Evolutionary conservation across 2,329 filamentous ascomycete species (phyloP).

Genomic region (Sphaerulina musiva): DNA sequence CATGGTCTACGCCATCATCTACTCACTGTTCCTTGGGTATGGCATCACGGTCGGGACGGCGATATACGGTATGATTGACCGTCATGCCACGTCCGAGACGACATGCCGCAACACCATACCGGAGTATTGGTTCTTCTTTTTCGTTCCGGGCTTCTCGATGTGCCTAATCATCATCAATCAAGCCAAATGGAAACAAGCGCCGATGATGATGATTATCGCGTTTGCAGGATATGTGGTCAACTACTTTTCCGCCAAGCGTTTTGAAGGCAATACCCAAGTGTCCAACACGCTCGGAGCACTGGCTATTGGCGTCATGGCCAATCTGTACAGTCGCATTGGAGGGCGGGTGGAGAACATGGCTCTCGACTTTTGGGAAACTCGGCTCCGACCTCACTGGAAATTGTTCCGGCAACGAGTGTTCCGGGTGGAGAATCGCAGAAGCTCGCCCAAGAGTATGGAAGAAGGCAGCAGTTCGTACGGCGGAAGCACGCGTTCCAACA

Average conservation of each 20-base stretch:
- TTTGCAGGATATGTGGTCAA: conserved; percentile 69
- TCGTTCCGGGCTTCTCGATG: conserved; percentile 66
- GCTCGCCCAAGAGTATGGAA: conserved; percentile 27
- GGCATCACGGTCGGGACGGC: conserved; percentile 48
- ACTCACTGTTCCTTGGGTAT: conserved; percentile 48
- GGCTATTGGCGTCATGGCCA: conserved; percentile 68
- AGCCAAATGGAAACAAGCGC: conserved; percentile 70
- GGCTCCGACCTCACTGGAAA: conserved; percentile 39
- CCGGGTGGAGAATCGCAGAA: conserved; percentile 13
- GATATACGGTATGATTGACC: conserved; percentile 45
- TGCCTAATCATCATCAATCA: conserved; percentile 75
- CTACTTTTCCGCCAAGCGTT: conserved; percentile 62
- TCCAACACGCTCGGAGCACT: conserved; percentile 72
- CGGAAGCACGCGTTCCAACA: not conserved
- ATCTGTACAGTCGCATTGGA: conserved; percentile 67
- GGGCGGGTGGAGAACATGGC: conserved; percentile 51
- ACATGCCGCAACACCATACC: conserved; percentile 43
- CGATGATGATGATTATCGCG: conserved; percentile 68
- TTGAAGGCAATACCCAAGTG: conserved; percentile 65
- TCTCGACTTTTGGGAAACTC: conserved; percentile 50
- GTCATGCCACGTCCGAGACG: conserved; percentile 41
- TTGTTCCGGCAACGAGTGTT: conserved; percentile 29
- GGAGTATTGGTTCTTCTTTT: conserved; percentile 57
- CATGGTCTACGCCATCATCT: conserved; percentile 50
- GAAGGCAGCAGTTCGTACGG: conserved; percentile 21